Base-by-base conservation (phyloP, 176 grass and related monocot genomes). In the Eleusine coracana region DNA sequence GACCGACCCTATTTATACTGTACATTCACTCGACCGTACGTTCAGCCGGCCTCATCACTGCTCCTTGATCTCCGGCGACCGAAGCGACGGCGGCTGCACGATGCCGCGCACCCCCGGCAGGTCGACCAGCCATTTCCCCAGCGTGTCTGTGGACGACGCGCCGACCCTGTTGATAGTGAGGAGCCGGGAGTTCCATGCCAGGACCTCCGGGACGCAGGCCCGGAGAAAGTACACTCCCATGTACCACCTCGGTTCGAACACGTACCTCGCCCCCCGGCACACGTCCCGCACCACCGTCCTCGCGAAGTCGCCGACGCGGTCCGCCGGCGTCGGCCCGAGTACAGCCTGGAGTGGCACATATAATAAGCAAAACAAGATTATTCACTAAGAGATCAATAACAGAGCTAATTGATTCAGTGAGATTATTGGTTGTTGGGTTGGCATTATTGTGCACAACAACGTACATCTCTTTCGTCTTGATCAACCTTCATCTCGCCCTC, bases 171-270 rank as follows among this genome's bases (percentile, higher is more conserved):
- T 18, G 44, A 88, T 78, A 11, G 83, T 80, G 48, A 93, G 86
- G 44, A 90, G 83, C 45, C 54, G 77, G 67, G 84, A 75, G 82
- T 11, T 77, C 88, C 88, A 91, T 0, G 77, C 74, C 16, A 85
- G 42, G 61, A 80, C 62, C 17, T 94, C 91, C 9, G 88, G 91
- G 66, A 94, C 39, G 66, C 71, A 83, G 27, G 83, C 78, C 70
- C 91, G 64, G 60, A 91, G 56, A 28, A 76, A 63, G 74, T 94
- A 94, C 52, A 88, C 80, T 3, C 82, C 87, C 58, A 73, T 7
- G 64, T 78, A 90, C 91, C 91, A 90, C 67, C 80, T 71, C 0
- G 88, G 91, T 62, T 91, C 86, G 1, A 94, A 82, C 48, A 94
- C 91, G 60, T 74, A 88, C 73, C 88, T 61, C 5, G 83, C 73